Evolutionary conservation across 257 asterid genomes (phyloP), one percentile per base, ranked within the genome.

Genomic region (Dorcoceras hygrometricum): DNA sequence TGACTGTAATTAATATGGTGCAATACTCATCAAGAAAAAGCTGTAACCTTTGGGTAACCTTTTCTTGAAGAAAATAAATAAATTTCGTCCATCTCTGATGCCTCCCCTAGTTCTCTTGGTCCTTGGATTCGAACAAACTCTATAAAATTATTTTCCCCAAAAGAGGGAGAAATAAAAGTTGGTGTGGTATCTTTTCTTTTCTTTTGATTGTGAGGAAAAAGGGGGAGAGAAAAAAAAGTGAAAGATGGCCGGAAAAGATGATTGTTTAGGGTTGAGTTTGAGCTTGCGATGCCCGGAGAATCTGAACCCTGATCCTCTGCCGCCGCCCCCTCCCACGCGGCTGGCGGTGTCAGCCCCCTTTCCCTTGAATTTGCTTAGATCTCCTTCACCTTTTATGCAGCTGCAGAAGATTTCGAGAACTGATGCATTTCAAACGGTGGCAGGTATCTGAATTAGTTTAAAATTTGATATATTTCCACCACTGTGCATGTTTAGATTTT

Each of bases 201-300:
- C n/a, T n/a, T n/a, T 46, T 20, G 1, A 16, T 16, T 5, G 54
- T 46, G 54, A 16, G 54, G 1, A 5, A 18, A 46, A 46, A 5
- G 22, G 8, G 22, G 22, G 20, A 16, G 54, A 46, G 54, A 46
- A 4, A 2, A 9, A 0, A 18, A 53, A 58, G 19, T 22, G 43
- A 25, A 63, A 71, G 59, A 88, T 88, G 97, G 83, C 74, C 64
- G 91, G 75, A 25, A 81, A 76, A 68, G 87, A 79, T 34, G 89
- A 82, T 78, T 87, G 77, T 24, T 75, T 93, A 23, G 84, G 86
- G 19, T 58, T 90, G 81, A 83, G 91, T 43, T 76, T 94, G 78
- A 81, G 91, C 77, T 70, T 88, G 66, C 78, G 82, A 53, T 78
- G 79, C 74, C 82, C 83, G 68, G 81, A 76, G 70, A 74, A 36